Conservation (phyloP, 345 rosid species). For the Sisymbrium altissimum region DNA sequence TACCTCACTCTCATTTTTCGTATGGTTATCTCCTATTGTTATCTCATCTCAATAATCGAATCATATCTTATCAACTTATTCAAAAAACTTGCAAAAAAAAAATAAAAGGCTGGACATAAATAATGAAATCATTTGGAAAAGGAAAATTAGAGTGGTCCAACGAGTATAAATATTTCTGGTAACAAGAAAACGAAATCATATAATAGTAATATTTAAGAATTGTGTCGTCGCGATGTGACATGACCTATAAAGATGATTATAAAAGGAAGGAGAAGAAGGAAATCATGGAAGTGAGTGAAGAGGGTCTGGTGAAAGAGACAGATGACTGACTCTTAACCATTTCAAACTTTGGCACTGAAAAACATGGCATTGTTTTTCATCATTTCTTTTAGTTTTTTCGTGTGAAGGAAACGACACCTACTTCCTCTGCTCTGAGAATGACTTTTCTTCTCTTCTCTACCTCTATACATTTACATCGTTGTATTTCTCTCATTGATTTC, state of each 20-base stretch:
- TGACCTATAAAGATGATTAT: conserved; percentile 15
- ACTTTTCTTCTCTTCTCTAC: conserved; percentile 19
- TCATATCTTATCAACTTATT: not conserved
- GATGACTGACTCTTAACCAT: conserved; percentile 35
- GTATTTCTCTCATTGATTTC: conserved; percentile 13
- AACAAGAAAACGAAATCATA: not conserved
- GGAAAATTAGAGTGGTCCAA: not conserved
- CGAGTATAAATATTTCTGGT: not conserved
- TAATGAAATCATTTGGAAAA: not conserved
- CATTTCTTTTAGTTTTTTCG: not conserved
- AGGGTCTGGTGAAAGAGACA: conserved; percentile 28
- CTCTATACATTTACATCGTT: conserved; percentile 8
- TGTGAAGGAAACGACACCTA: conserved; percentile 25
- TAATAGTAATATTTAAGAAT: not conserved
- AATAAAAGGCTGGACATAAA: not conserved
- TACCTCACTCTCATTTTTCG: not conserved
- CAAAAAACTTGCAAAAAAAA: not conserved
- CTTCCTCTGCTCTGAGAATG: conserved; percentile 29
- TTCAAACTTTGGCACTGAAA: conserved; percentile 37
- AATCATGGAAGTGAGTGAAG: conserved; percentile 38
- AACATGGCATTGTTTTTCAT: conserved; percentile 19
- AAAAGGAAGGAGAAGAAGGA: conserved; percentile 25
- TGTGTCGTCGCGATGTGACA: conserved; percentile 26
- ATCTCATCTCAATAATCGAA: not conserved
- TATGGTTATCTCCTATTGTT: not conserved